These are phyloP conservation scores for Hippophae gyantsensis DNA, from an alignment of 306 rosid genomes.

Conservation along the genomic window DNA sequence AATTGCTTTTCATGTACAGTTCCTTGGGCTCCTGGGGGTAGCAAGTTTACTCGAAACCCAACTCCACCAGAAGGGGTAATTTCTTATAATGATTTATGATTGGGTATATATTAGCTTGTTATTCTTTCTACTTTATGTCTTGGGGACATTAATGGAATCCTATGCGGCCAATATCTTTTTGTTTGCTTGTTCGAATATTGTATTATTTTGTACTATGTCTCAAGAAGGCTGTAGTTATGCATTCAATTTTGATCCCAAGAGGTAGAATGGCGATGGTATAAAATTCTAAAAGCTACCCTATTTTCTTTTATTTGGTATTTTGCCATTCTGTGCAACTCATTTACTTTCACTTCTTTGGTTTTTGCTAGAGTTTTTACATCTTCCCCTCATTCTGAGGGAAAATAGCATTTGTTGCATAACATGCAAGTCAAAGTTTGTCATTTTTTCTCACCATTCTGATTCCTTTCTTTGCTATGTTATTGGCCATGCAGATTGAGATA, in stretches of 20 bases:
- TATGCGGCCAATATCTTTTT: background rate
- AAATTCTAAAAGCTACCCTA: background rate
- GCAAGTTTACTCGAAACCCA: constrained; percentile 88
- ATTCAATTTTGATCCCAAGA: background rate
- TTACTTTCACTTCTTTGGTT: too few species aligned
- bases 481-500: constrained; percentile 67
- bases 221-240: background rate
- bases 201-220: background rate
- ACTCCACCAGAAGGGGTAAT: constrained; percentile 90
- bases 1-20: constrained; percentile 36
- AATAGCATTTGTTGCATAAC: background rate
- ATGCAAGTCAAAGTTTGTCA: background rate
- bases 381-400: background rate
- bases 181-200: background rate
- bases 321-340: too few species aligned
- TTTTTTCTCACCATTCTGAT: constrained; percentile 19
- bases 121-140: constrained; percentile 2
- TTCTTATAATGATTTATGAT: constrained; percentile 1
- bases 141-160: background rate
- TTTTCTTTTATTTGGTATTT: too few species aligned
- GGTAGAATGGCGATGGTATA: too few species aligned
- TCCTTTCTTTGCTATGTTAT: constrained; percentile 12
- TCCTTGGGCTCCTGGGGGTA: constrained; percentile 99
- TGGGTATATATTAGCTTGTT: background rate
- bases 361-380: background rate